Percentiles rank a stretch among this genome's conserved stretches.
phyloP scores from a whole-genome alignment of 2,329 filamentous ascomycete species.

The Penicillium sp. region DNA sequence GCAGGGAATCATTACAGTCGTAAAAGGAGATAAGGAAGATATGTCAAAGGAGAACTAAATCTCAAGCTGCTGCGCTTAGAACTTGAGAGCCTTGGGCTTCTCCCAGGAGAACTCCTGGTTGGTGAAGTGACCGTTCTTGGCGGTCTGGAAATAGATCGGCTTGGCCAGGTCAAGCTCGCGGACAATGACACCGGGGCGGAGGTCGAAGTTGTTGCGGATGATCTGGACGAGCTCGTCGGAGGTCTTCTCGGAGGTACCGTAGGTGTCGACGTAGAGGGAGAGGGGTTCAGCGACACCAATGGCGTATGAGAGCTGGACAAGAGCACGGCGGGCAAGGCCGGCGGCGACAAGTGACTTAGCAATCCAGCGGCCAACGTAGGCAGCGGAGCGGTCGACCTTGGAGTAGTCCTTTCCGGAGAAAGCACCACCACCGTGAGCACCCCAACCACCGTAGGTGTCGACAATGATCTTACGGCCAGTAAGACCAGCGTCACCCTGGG shows the following conservation, averaged over 20 bases:
- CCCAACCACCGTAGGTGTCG: constrained; percentile 99
- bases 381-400: constrained; percentile 98
- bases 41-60: constrained; percentile 24
- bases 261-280: constrained; percentile 96
- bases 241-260: constrained; percentile 88
- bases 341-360: constrained; percentile 95
- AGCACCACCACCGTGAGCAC: constrained; percentile 98
- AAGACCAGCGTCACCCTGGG: constrained; percentile 97
- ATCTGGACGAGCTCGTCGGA: constrained; percentile 95
- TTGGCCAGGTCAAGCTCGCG: constrained; percentile 93
- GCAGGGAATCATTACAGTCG: constrained; percentile 50
- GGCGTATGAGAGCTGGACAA: constrained; percentile 98
- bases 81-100: constrained; percentile 92
- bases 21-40: constrained; percentile 38
- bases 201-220: constrained; percentile 94
- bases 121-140: constrained; percentile 99
- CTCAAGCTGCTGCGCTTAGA: constrained; percentile 62
- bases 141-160: constrained; percentile 97
- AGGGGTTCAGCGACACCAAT: constrained; percentile 98
- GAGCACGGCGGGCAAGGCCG: constrained; percentile 84
- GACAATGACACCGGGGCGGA: constrained; percentile 97
- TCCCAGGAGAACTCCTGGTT: constrained; percentile 99
- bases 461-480: constrained; percentile 99
- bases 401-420: constrained; percentile 99
- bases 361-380: constrained; percentile 97